Percentiles rank a stretch among this genome's conserved stretches.
Conservation (phyloP, 176 grass and related monocot species). For the Poa annua region DNA sequence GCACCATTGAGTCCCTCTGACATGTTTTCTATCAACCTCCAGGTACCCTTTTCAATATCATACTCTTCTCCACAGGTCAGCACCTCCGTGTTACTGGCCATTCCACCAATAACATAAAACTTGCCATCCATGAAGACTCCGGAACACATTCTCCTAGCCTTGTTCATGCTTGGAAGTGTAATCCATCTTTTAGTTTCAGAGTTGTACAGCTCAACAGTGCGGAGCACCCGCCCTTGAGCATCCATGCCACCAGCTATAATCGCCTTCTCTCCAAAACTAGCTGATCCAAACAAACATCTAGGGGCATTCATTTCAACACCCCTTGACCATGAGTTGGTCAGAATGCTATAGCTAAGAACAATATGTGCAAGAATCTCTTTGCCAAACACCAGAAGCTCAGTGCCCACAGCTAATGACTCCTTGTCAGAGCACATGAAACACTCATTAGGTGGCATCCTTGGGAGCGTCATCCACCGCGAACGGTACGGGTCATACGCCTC, state of each 20-base stretch:
- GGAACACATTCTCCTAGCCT: conserved; percentile 86
- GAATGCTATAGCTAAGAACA: conserved; percentile 89
- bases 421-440: conserved; percentile 94
- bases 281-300: conserved; percentile 95
- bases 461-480: conserved; percentile 81
- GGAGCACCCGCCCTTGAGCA: conserved; percentile 58
- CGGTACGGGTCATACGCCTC: conserved; percentile 89
- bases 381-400: conserved; percentile 94
- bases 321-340: conserved; percentile 86
- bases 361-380: conserved; percentile 75
- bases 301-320: conserved; percentile 89
- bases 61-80: conserved; percentile 95
- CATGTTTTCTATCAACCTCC: conserved; percentile 90
- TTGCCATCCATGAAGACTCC: conserved; percentile 92
- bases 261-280: conserved; percentile 86
- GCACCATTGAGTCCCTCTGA: conserved; percentile 79
- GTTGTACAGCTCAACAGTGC: conserved; percentile 86
- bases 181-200: conserved; percentile 76
- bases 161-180: conserved; percentile 85
- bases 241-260: conserved; percentile 90
- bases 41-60: conserved; percentile 73
- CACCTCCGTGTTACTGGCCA: conserved; percentile 74
- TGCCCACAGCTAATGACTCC: conserved; percentile 91
- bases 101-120: conserved; percentile 94
- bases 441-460: conserved; percentile 89